These are phyloP conservation scores for Candida odintsovae DNA, from an alignment of 805 yeast genomes.

Conservation along the genomic window DNA sequence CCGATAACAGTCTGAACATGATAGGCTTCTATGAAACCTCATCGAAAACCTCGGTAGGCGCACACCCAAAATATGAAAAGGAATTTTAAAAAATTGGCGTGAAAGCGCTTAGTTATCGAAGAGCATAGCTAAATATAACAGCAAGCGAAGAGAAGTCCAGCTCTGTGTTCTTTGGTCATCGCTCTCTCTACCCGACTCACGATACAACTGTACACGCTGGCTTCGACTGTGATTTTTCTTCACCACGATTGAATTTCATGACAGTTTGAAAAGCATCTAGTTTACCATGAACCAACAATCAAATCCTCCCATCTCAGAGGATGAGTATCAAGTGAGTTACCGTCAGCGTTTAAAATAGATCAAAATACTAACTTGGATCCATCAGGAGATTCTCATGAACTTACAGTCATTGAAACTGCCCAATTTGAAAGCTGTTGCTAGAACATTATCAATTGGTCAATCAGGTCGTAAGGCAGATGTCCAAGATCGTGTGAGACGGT, in stretches of 20 bases:
- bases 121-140: too few species aligned
- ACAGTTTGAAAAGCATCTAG: background rate
- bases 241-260: background rate
- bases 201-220: background rate
- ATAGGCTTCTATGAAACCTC: too few species aligned
- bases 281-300: background rate
- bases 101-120: background rate
- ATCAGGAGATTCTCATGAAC: background rate
- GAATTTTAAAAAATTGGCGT: background rate
- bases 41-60: background rate
- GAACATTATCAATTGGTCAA: constrained; percentile 40
- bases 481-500: constrained; percentile 46
- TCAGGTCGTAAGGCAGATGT: constrained; percentile 61
- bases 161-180: background rate
- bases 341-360: too few species aligned
- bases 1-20: too few species aligned
- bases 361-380: background rate
- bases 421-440: constrained; percentile 47
- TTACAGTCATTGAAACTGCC: constrained; percentile 32
- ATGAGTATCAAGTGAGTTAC: constrained; percentile 1
- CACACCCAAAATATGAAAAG: background rate
- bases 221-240: background rate
- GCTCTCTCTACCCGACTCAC: too few species aligned
- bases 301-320: background rate
- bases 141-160: background rate